phyloP scores from a whole-genome alignment of 192 early-diverging fungal genomes.

The Coemansia sp. region DNA sequence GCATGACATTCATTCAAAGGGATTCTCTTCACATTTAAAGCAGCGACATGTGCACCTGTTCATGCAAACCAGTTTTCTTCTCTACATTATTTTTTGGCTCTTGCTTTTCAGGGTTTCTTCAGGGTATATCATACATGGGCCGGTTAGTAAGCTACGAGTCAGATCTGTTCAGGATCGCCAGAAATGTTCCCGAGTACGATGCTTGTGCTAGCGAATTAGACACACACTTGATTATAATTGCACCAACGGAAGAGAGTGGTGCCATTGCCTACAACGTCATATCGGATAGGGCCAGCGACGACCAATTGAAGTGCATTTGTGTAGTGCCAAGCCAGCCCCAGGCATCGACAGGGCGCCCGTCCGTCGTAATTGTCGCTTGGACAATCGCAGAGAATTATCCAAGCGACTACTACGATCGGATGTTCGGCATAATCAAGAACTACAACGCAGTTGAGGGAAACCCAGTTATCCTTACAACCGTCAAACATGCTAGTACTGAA shows the following conservation, averaged over 20 bases:
- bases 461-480: neutral
- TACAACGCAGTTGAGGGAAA: neutral
- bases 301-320: neutral
- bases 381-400: neutral
- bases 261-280: neutral
- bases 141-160: neutral
- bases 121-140: neutral
- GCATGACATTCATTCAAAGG: neutral
- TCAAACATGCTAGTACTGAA: neutral
- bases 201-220: neutral
- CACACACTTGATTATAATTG: neutral
- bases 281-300: neutral
- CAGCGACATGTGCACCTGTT: neutral
- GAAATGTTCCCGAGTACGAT: neutral
- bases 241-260: neutral
- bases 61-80: neutral
- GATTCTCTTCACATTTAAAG: neutral
- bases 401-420: neutral
- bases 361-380: neutral
- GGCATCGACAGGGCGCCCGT: neutral
- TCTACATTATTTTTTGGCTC: neutral
- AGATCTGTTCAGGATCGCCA: neutral
- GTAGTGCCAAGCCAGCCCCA: neutral
- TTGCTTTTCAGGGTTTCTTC: neutral
- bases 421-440: neutral